Percentiles rank a stretch among this genome's conserved stretches.
Evolutionary conservation across 116 monocot genomes (phyloP).

Genomic region (Iris pallida): DNA sequence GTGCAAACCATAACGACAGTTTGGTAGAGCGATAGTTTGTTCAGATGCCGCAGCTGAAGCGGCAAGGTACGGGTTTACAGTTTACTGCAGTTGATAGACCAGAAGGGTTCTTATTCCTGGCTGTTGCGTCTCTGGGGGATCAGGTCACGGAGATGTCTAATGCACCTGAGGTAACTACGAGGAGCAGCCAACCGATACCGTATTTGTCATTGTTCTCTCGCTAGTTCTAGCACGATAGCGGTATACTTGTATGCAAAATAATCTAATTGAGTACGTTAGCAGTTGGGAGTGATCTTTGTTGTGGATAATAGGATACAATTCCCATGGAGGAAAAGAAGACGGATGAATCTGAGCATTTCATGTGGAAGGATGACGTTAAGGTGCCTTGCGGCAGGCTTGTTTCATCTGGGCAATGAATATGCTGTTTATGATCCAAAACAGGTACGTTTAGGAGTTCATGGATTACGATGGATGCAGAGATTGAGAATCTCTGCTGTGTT

Average conservation of each 20-base stretch:
- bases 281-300: neutral
- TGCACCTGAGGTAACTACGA: slow-evolving; percentile 18
- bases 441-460: slow-evolving; percentile 35
- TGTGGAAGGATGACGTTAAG: slow-evolving; percentile 48
- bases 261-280: neutral
- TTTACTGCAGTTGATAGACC: slow-evolving; percentile 54
- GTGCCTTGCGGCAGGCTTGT: slow-evolving; percentile 52
- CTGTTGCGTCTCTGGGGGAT: slow-evolving; percentile 44
- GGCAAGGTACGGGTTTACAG: slow-evolving; percentile 64
- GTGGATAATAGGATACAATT: slow-evolving; percentile 26
- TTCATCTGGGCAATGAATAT: slow-evolving; percentile 51
- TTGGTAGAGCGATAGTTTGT: slow-evolving; percentile 63
- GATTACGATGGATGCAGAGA: slow-evolving; percentile 6
- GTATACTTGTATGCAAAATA: neutral
- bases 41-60: slow-evolving; percentile 78
- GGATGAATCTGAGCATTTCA: slow-evolving; percentile 49
- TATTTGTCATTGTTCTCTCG: neutral
- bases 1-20: slow-evolving; percentile 16
- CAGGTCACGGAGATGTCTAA: slow-evolving; percentile 31
- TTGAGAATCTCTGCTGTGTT: no score
- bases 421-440: slow-evolving; percentile 61
- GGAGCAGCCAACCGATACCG: no score
- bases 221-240: no score
- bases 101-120: slow-evolving; percentile 60
- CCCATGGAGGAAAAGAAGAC: slow-evolving; percentile 44